Evolutionary conservation across 495 filamentous ascomycete species (phyloP).

Genomic region (Hypoxylon fragiforme): DNA sequence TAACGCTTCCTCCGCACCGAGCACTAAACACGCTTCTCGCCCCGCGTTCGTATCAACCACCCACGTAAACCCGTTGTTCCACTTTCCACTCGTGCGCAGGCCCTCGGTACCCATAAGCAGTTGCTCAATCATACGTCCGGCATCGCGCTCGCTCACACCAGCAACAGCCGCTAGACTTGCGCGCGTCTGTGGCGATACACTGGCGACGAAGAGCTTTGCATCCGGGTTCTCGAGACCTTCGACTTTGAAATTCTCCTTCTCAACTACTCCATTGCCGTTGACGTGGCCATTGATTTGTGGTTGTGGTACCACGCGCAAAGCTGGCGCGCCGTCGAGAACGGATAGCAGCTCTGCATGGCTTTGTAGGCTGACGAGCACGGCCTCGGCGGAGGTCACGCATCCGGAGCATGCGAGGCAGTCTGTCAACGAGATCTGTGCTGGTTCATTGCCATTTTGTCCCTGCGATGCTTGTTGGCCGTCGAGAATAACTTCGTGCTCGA

Average conservation of each 20-base stretch:
- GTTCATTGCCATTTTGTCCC: constrained; percentile 22
- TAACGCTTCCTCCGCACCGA: constrained; percentile 78
- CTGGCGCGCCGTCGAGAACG: constrained; percentile 70
- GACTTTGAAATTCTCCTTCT: constrained; percentile 28
- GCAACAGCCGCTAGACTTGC: constrained; percentile 86
- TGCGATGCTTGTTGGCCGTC: constrained; percentile 69
- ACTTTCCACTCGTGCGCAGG: constrained; percentile 65
- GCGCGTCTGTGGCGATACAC: constrained; percentile 85
- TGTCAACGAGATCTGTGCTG: constrained; percentile 91
- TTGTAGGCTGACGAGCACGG: constrained; percentile 89
- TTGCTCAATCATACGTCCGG: constrained; percentile 79
- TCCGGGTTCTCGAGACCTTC: constrained; percentile 46
- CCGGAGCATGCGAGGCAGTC: constrained; percentile 98
- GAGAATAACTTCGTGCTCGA: constrained; percentile 85
- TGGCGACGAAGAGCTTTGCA: constrained; percentile 80
- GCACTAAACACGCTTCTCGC: constrained; percentile 73
- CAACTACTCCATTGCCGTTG: constrained; percentile 11
- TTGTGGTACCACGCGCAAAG: constrained; percentile 44
- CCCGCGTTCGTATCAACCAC: constrained; percentile 83
- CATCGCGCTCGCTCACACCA: constrained; percentile 71
- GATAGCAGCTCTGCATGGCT: constrained; percentile 88
- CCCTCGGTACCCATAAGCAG: constrained; percentile 73
- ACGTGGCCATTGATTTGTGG: too few relatives aligned
- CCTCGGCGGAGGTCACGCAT: constrained; percentile 96
- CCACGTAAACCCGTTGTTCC: constrained; percentile 80